Percentiles rank a stretch among this genome's conserved stretches.
These are phyloP conservation scores for Zasmidium citrigriseum DNA, from an alignment of 2,329 filamentous ascomycete genomes.

Conservation along the genomic window DNA sequence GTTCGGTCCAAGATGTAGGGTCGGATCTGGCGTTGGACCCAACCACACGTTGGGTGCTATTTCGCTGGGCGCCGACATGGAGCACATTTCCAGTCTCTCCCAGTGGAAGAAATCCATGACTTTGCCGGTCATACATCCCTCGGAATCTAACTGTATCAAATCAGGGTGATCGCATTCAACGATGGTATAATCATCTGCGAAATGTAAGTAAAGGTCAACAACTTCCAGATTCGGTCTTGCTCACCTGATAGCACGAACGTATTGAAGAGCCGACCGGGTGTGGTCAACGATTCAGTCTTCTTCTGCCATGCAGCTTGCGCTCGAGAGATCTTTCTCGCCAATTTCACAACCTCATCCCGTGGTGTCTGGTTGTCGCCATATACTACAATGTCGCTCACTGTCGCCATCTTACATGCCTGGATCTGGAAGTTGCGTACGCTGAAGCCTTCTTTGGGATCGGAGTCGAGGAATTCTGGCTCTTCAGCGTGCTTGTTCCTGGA, in stretches of 20 bases:
- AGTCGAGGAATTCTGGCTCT: slow-evolving; percentile 70
- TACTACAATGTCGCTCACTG: slow-evolving; percentile 87
- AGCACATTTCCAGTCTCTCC: slow-evolving; percentile 89
- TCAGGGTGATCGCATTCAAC: slow-evolving; percentile 71
- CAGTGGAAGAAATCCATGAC: slow-evolving; percentile 87
- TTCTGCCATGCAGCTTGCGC: slow-evolving; percentile 77
- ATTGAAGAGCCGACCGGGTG: slow-evolving; percentile 64
- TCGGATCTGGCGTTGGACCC: slow-evolving; percentile 77
- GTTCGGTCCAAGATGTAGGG: slow-evolving; percentile 41
- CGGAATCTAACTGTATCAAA: slow-evolving; percentile 73
- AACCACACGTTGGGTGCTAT: slow-evolving; percentile 89
- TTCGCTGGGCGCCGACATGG: slow-evolving; percentile 86
- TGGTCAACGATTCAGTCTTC: slow-evolving; percentile 55
- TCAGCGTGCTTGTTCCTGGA: slow-evolving; percentile 33
- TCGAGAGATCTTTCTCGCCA: slow-evolving; percentile 64
- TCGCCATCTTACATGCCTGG: slow-evolving; percentile 82
- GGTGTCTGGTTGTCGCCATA: slow-evolving; percentile 74
- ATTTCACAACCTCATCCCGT: slow-evolving; percentile 64
- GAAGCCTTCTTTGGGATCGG: slow-evolving; percentile 86
- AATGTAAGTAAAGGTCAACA: slow-evolving; percentile 36
- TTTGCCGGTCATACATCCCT: slow-evolving; percentile 70
- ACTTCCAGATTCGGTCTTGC: slow-evolving; percentile 22
- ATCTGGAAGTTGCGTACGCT: slow-evolving; percentile 98
- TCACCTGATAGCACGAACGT: slow-evolving; percentile 74
- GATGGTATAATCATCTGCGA: slow-evolving; percentile 62